phyloP scores from a whole-genome alignment of 768 basidiomycete species.

The Amanita inopinata region DNA sequence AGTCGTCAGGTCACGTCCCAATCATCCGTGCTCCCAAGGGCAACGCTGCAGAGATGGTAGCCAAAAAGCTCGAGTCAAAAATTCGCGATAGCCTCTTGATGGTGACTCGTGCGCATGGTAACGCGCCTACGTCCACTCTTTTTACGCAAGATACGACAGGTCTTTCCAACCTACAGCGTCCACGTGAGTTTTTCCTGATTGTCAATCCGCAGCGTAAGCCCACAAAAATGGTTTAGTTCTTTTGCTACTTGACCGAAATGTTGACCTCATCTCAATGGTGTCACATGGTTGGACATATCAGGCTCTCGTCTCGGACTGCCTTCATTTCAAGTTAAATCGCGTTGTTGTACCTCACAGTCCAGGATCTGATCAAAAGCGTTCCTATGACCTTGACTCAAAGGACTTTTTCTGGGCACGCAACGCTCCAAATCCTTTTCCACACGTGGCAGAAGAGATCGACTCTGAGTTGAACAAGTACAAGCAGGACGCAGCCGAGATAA shows the following conservation, averaged over 20 bases:
- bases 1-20: slow-evolving; percentile 68
- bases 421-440: slow-evolving; percentile 92
- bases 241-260: slow-evolving; percentile 87
- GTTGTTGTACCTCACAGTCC: slow-evolving; percentile 63
- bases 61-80: slow-evolving; percentile 87
- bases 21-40: slow-evolving; percentile 92
- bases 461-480: slow-evolving; percentile 86
- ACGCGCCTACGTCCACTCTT: slow-evolving; percentile 39
- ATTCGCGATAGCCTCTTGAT: slow-evolving; percentile 78
- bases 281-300: slow-evolving; percentile 99
- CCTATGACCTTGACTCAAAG: slow-evolving; percentile 94
- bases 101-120: slow-evolving; percentile 47
- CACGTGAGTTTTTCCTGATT: slow-evolving; percentile 41
- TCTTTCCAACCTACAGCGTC: slow-evolving; percentile 78
- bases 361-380: slow-evolving; percentile 54
- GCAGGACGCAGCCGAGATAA: slow-evolving; percentile 94
- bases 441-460: slow-evolving; percentile 97
- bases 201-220: slow-evolving; percentile 2
- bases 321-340: slow-evolving; percentile 94
- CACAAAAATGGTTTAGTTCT: slow-evolving; percentile 48
- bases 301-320: slow-evolving; percentile 93
- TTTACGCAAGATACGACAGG: slow-evolving; percentile 79
- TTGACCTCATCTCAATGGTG: slow-evolving; percentile 88
- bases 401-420: slow-evolving; percentile 99
- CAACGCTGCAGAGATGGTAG: slow-evolving; percentile 99